A percentile compares a stretch with the other conserved stretches of the same genome.
Conservation (phyloP, 2,329 filamentous ascomycete genomes). For the Triangularia setosa region DNA sequence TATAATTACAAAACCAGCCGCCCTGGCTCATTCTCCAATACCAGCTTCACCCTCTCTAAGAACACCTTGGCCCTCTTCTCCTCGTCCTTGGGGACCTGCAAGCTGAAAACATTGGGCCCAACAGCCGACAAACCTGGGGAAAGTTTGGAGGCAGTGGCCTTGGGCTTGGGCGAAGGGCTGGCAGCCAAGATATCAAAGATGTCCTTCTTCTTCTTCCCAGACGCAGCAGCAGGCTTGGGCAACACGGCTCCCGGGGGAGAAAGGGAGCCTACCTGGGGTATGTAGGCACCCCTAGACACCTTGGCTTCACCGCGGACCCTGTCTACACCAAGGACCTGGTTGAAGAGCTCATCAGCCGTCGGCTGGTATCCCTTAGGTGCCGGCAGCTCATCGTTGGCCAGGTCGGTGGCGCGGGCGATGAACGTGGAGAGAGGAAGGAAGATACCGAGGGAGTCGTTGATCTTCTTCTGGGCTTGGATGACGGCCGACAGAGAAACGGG, state of each 20-base stretch:
- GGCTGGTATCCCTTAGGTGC: conserved; percentile 59
- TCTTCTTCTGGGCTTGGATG: conserved; percentile 73
- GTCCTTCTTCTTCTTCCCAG: conserved; percentile 56
- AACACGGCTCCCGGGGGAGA: conserved; percentile 32
- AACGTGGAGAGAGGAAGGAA: conserved; percentile 83
- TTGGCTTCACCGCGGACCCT: conserved; percentile 35
- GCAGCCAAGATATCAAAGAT: conserved; percentile 74
- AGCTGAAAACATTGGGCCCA: conserved; percentile 73
- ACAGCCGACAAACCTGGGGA: conserved; percentile 44
- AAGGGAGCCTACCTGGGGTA: conserved; percentile 65
- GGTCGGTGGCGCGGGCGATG: conserved; percentile 75
- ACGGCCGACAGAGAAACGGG: conserved; percentile 77
- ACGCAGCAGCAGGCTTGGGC: conserved; percentile 32
- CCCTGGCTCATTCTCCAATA: conserved; percentile 76
- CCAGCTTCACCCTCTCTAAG: conserved; percentile 78
- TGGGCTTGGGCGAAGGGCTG: conserved; percentile 22
- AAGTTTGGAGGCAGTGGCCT: conserved; percentile 28
- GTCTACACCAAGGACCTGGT: conserved; percentile 75
- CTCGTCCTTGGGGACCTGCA: conserved; percentile 75
- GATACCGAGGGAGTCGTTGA: conserved; percentile 73
- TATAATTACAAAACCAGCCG: conserved; percentile 59
- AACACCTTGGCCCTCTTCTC: conserved; percentile 78
- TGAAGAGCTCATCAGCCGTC: conserved; percentile 79
- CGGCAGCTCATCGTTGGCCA: conserved; percentile 86
- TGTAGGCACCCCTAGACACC: conserved; percentile 59